Base-by-base conservation (phyloP, 2,329 filamentous ascomycete species). In the Camillea tinctor region DNA sequence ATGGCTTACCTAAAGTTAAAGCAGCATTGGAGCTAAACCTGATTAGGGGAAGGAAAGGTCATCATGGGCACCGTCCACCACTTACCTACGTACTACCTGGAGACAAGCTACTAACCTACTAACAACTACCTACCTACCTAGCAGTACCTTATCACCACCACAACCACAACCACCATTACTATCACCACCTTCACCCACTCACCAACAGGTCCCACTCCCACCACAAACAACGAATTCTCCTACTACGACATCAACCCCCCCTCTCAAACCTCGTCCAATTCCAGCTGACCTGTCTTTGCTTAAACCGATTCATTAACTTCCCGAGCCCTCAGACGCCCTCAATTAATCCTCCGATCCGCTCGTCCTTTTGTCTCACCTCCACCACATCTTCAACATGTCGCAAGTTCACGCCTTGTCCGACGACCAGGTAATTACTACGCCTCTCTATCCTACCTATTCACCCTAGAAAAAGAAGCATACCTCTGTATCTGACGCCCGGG, bases 341-440 rank as follows among this genome's bases (percentile, higher is more conserved):
- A 44, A n/a, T 56, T 23, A 30, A 9, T 19, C 52, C 51, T 8
- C 55, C 24, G 30, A 49, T 15, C 55, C 11, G 13, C 17, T 26
- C 59, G 21, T 30, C 50, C 54, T 53, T 55, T 54, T 67, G 60
- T 63, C 44, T 58, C 55, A 57, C 58, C 53, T 61, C 60, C 61
- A 59, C 67, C 59, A 63, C 61, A 67, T 76, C 76, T 74, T 77
- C 84, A 89, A 79, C 77, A 97, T 97, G 93, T 95, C 93, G 80
- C 90, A 93, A 84, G 83, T 87, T 68, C 93, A 97, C 88, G 91
- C 92, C 77, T 90, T 98, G 81, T 97, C 93, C 81, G 93, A 97
- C 86, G 93, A 96, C 82, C 93, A 97, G 89, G 92, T 95, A 86
- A 73, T 76, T 69, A 64, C 22, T 63, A 60, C 50, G 61, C 63